A percentile compares a stretch with the other conserved stretches of the same genome.
Conservation (phyloP, 352 stramenopile species). For the Pythium utonaiense region DNA sequence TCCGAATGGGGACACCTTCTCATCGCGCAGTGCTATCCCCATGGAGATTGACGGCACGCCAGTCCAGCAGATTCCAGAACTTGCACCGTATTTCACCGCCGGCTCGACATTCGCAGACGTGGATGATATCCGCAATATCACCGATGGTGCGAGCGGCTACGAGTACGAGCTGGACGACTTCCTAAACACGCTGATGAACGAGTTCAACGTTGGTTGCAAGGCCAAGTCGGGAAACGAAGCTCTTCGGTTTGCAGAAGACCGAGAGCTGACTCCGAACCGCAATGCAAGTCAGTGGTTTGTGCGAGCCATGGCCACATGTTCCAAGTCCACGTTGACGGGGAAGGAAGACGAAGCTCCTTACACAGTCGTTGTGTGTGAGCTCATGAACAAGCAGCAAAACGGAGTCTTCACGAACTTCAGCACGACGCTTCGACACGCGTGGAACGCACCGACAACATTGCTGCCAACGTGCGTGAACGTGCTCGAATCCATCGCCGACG, state of each 20-base stretch:
- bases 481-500: conserved; percentile 39
- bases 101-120: conserved; percentile 33
- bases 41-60: conserved; percentile 28
- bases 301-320: conserved; percentile 46
- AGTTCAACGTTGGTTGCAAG: conserved; percentile 49
- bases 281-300: conserved; percentile 45
- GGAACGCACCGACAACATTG: conserved; percentile 35
- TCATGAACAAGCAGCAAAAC: conserved; percentile 64
- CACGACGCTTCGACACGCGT: conserved; percentile 49
- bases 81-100: conserved; percentile 23
- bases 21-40: conserved; percentile 22
- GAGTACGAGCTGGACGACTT: conserved; percentile 62
- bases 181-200: conserved; percentile 49
- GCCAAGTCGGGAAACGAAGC: conserved; percentile 25
- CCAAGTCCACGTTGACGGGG: conserved; percentile 43
- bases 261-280: conserved; percentile 41
- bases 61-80: conserved; percentile 22
- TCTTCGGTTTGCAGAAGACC: conserved; percentile 37
- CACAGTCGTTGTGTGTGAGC: conserved; percentile 58
- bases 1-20: conserved; percentile 17
- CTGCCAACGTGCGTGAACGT: conserved; percentile 55
- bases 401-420: conserved; percentile 78
- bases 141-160: conserved; percentile 15
- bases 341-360: conserved; percentile 35
- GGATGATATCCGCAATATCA: conserved; percentile 32